Evolutionary conservation across 2,329 filamentous ascomycete genomes (phyloP).

Genomic region (Botrytis cinerea): DNA sequence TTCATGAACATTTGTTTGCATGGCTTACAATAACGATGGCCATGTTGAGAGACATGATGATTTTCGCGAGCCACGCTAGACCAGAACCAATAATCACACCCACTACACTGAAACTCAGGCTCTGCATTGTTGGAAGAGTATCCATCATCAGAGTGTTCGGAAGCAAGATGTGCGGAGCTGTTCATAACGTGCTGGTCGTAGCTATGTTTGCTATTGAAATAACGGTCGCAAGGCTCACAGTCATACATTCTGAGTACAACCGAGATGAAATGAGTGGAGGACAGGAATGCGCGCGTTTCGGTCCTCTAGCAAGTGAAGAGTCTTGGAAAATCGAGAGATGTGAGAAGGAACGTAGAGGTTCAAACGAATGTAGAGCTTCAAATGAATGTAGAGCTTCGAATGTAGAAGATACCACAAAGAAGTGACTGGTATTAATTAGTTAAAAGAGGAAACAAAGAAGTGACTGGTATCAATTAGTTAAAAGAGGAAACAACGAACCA

Average conservation of each 20-base stretch:
- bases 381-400: not conserved
- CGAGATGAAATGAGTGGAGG: too few relatives aligned
- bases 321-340: not conserved
- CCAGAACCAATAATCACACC: conserved; percentile 28
- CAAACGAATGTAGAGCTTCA: too few relatives aligned
- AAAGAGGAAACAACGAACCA: too few relatives aligned
- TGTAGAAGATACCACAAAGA: not conserved
- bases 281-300: not conserved
- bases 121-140: not conserved
- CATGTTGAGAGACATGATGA: conserved; percentile 26
- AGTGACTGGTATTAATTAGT: not conserved
- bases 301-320: not conserved
- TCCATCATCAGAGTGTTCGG: too few relatives aligned
- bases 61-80: conserved; percentile 29
- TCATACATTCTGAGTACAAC: not conserved
- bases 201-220: conserved; percentile 24
- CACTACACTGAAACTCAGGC: conserved; percentile 30
- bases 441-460: not conserved
- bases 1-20: conserved; percentile 34
- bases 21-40: conserved; percentile 32
- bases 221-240: conserved; percentile 25
- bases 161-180: not conserved
- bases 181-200: conserved; percentile 33
- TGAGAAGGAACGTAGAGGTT: not conserved
- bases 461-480: not conserved